Conservation (phyloP, 305 asterid species). For the Fraxinus sp. region DNA sequence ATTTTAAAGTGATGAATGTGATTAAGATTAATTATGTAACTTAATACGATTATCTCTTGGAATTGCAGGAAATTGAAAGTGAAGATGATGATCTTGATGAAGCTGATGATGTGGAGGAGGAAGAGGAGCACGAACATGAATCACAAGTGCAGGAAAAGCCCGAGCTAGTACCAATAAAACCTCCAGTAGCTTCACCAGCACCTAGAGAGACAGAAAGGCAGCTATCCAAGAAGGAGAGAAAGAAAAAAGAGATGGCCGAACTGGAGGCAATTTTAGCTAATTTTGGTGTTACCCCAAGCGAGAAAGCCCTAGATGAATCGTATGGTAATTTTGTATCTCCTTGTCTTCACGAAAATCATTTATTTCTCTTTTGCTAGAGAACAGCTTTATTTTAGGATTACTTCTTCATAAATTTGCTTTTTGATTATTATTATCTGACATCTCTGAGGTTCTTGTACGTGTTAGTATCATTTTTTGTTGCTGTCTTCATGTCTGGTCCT, state of each 20-base stretch:
- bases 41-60: constrained; percentile 10
- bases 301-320: constrained; percentile 49
- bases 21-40: not conserved
- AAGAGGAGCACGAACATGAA: constrained; percentile 50
- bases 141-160: not conserved
- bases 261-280: constrained; percentile 88
- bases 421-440: not conserved
- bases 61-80: constrained; percentile 62
- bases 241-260: constrained; percentile 91
- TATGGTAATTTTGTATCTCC: constrained; percentile 38
- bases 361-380: not conserved
- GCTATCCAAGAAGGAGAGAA: constrained; percentile 85
- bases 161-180: constrained; percentile 37
- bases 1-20: not conserved
- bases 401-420: not conserved
- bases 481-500: not conserved
- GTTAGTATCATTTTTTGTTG: not conserved
- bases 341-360: not conserved
- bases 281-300: constrained; percentile 60
- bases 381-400: not conserved
- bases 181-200: constrained; percentile 48
- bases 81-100: constrained; percentile 68
- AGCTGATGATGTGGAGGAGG: constrained; percentile 59
- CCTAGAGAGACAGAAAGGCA: constrained; percentile 82
- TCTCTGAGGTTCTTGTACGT: not conserved